A percentile compares a stretch with the other conserved stretches of the same genome.
These are phyloP conservation scores for Drosera spatulata DNA, from an alignment of 179 eudicot species.

Conservation along the genomic window DNA sequence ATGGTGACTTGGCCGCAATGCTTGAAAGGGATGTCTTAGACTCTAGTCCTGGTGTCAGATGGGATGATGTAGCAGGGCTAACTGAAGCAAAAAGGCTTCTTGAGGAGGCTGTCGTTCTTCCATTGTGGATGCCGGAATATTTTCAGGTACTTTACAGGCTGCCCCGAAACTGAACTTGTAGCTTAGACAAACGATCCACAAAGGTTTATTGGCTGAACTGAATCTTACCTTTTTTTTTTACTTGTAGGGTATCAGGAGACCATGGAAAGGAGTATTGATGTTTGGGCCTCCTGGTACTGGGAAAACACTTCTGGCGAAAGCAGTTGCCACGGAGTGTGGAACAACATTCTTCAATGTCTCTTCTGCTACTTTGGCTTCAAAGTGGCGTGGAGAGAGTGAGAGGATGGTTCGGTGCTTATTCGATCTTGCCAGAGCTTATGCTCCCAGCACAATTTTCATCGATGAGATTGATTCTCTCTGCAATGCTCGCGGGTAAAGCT, in stretches of 20 bases:
- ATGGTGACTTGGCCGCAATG: constrained; percentile 95
- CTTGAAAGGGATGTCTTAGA: constrained; percentile 99
- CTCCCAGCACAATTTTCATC: constrained; percentile 95
- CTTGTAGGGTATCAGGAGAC: constrained; percentile 88
- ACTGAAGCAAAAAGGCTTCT: constrained; percentile 94
- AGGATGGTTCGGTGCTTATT: constrained; percentile 91
- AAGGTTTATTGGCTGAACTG: neutral
- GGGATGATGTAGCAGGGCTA: constrained; percentile 98
- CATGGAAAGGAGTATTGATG: constrained; percentile 99
- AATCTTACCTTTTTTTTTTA: neutral
- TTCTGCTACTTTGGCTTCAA: constrained; percentile 91
- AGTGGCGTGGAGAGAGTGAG: constrained; percentile 99
- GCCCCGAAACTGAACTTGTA: too few species aligned
- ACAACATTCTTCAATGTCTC: constrained; percentile 96
- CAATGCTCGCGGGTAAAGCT: constrained; percentile 82
- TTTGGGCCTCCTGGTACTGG: constrained; percentile 99
- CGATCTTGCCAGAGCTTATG: constrained; percentile 93
- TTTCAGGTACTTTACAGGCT: constrained; percentile 53
- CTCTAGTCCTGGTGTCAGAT: constrained; percentile 84
- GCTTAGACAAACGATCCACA: too few species aligned
- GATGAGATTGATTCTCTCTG: constrained; percentile 99
- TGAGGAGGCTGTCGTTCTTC: constrained; percentile 99
- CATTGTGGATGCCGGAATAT: constrained; percentile 97
- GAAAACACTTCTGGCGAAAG: constrained; percentile 42
- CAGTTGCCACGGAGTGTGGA: constrained; percentile 81